Conservation (phyloP, 768 basidiomycete species). For the Lactifluus echinatus region DNA sequence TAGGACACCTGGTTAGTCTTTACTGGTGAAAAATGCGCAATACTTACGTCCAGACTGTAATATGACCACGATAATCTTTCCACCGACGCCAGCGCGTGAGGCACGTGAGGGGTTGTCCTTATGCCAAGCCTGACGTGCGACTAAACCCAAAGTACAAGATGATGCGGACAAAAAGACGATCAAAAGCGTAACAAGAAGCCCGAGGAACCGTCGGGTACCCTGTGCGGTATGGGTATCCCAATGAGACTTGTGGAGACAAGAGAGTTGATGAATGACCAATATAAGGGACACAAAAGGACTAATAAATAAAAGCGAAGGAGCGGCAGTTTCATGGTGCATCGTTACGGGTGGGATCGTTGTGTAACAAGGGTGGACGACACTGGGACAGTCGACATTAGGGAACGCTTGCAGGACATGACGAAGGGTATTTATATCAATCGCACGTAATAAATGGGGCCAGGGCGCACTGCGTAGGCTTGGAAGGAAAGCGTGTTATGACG, state of each 20-base stretch:
- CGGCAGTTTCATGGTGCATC: conserved; percentile 4
- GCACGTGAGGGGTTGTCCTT: conserved; percentile 1
- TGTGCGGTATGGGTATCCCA: conserved; percentile 6
- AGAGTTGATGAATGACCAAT: conserved; percentile 1
- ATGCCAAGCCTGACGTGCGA: background rate
- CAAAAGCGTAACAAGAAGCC: background rate
- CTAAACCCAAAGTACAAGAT: conserved; percentile 5
- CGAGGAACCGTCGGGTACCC: conserved; percentile 8
- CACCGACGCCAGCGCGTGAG: background rate
- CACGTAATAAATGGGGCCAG: background rate
- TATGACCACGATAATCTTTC: background rate
- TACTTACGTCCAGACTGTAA: conserved; percentile 15
- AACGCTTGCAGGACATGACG: background rate
- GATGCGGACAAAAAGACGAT: conserved; percentile 2
- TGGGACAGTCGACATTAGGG: conserved; percentile 4
- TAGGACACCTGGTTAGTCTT: background rate
- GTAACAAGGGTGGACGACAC: background rate
- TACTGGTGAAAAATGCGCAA: background rate
- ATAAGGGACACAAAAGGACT: conserved; percentile 2
- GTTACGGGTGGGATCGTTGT: conserved; percentile 1
- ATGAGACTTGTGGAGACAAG: conserved; percentile 3
- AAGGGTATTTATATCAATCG: conserved; percentile 2
- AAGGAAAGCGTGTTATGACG: background rate
- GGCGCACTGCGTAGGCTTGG: background rate
- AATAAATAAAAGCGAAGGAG: conserved; percentile 16